A percentile compares a stretch with the other conserved stretches of the same genome.
These are phyloP conservation scores for Pichiaceae sp. DNA, from an alignment of 1,139 yeast genomes.

Conservation along the genomic window DNA sequence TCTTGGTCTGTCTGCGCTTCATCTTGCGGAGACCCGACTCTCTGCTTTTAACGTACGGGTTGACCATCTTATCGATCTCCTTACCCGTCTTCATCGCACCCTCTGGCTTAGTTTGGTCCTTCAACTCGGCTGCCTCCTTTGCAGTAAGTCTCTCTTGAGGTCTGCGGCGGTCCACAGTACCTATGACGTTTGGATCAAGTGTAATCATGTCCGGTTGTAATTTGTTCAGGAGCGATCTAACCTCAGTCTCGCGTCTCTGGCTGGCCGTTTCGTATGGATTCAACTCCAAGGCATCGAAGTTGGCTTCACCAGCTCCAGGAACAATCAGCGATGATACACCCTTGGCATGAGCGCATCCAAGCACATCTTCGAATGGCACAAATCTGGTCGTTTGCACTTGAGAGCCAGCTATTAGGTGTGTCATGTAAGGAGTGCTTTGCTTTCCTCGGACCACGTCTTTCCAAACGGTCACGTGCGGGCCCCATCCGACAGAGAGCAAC, in stretches of 20 bases:
- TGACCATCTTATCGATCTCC: conserved; percentile 28
- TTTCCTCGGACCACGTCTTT: conserved; percentile 60
- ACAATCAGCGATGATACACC: conserved; percentile 78
- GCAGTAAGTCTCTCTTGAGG: conserved; percentile 56
- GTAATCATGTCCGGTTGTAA: conserved; percentile 89
- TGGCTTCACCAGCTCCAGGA: conserved; percentile 98
- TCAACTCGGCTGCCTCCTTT: conserved; percentile 34
- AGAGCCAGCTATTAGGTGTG: conserved; percentile 75
- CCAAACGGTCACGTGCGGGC: conserved; percentile 89
- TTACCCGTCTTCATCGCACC: conserved; percentile 24
- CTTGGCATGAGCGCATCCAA: conserved; percentile 76
- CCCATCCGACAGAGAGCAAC: conserved; percentile 82
- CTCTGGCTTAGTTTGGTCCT: conserved; percentile 32
- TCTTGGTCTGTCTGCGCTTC: conserved; percentile 76
- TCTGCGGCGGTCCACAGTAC: conserved; percentile 72
- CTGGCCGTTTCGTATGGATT: conserved; percentile 90
- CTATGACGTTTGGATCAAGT: conserved; percentile 82
- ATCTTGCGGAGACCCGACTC: conserved; percentile 78
- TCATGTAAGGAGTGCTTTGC: conserved; percentile 83
- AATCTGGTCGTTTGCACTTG: conserved; percentile 59
- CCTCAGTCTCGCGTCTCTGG: conserved; percentile 93
- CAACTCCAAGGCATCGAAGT: conserved; percentile 86
- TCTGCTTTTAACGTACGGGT: conserved; percentile 65
- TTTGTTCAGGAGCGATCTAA: conserved; percentile 77
- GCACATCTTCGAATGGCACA: conserved; percentile 93